Base-by-base conservation (phyloP, 768 basidiomycete species). In the Phallus indusiatus region DNA sequence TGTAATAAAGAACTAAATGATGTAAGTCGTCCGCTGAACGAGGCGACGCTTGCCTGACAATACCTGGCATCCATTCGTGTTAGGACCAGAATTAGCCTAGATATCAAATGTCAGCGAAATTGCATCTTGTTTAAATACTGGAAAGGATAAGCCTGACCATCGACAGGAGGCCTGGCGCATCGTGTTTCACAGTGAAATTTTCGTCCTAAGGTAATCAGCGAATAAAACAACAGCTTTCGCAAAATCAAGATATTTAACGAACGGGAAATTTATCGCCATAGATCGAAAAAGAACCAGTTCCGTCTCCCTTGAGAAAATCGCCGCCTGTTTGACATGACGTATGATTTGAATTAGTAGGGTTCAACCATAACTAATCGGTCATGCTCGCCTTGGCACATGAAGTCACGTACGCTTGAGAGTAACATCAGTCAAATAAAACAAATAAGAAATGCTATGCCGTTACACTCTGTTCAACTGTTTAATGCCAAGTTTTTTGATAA, bases 211-310 rank as follows among this genome's bases (percentile, higher is more conserved):
- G 20, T n/a, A 24, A 14, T 12, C 6, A 28, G 17, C 9, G 5
- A 18, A 14, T 35, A 54, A 46, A 24, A 34, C 11, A 21, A 17
- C 34, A 16, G 12, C 36, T 62, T 24, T 62, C 47, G 20, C 60
- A 18, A 20, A 17, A 18, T n/a, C n/a, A n/a, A 12, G 21, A 18
- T 21, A 55, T 37, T 28, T n/a, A 16, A 73, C 83, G 60, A 48
- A 94, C 94, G 0, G 86, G 88, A 67, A 95, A 95, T 64, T 90
- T 92, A 66, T 90, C 88, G 22, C 95, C 95, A 66, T 96, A 98
- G 63, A 99, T 91, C n/a, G 92, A 95, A 72, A 94, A 94, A 0
- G 86, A 84, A 1, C 96, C 96, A 1, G 95, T 97, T 36, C 96
- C 96, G 66, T 99, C 96, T 2, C 85, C 84, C 62, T 94, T 94